Evolutionary conservation across 345 rosid genomes (phyloP).

Genomic region (Draba incana): DNA sequence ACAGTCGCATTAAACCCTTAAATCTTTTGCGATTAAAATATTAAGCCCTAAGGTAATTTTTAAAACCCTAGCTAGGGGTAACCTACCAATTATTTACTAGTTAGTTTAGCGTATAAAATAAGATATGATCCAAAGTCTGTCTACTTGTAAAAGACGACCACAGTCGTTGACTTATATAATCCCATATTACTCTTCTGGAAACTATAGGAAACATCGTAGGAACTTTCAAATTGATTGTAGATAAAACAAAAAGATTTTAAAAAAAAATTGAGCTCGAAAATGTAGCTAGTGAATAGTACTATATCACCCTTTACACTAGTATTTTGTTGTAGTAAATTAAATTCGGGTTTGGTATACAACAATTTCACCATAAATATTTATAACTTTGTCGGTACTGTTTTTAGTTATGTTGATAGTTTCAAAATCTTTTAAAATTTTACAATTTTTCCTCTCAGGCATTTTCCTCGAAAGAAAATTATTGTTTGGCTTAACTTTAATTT

Average conservation of each 20-base stretch:
- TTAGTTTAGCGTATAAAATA: slow-evolving; percentile 31
- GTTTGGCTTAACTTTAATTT: neutral
- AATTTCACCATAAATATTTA: slow-evolving; percentile 7
- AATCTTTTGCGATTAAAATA: slow-evolving; percentile 27
- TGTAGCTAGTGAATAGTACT: neutral
- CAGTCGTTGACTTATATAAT: slow-evolving; percentile 39
- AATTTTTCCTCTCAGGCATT: neutral
- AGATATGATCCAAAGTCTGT: slow-evolving; percentile 29
- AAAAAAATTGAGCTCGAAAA: neutral
- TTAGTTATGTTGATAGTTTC: slow-evolving; percentile 2
- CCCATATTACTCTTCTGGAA: slow-evolving; percentile 36
- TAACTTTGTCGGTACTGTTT: neutral
- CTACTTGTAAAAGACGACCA: slow-evolving; percentile 35
- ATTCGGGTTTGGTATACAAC: neutral
- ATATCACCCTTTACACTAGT: neutral
- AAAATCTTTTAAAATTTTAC: neutral
- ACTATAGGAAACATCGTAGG: slow-evolving; percentile 32
- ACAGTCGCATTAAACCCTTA: slow-evolving; percentile 22
- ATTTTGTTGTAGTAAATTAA: too few species aligned
- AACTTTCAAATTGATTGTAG: slow-evolving; percentile 29
- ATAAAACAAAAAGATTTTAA: neutral
- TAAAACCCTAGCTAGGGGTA: slow-evolving; percentile 33
- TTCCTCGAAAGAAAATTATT: neutral
- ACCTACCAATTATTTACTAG: slow-evolving; percentile 32
- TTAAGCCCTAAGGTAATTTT: slow-evolving; percentile 23